Evolutionary conservation across 495 filamentous ascomycete genomes (phyloP).

Genomic region (Ascobolus immersus): DNA sequence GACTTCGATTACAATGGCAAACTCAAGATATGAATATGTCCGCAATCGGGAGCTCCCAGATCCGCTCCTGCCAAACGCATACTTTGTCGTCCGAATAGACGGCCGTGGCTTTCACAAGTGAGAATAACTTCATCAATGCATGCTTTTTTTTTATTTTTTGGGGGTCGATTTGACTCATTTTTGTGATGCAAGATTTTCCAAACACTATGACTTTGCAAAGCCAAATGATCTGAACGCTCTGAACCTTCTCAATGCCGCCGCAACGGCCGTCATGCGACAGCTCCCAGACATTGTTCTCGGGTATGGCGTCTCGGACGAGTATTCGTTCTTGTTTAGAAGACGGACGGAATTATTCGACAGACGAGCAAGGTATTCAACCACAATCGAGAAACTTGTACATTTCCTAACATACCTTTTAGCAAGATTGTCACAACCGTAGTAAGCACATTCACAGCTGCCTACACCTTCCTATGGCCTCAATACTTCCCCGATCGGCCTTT

Average conservation of each 20-base stretch:
- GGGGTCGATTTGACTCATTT: background rate
- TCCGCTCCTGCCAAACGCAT: conserved; percentile 61
- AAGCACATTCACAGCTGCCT: conserved; percentile 82
- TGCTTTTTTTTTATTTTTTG: background rate
- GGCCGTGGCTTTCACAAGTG: conserved; percentile 81
- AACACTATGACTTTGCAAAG: conserved; percentile 63
- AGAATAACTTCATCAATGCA: conserved; percentile 5
- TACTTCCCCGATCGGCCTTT: conserved; percentile 47
- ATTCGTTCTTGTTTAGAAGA: conserved; percentile 61
- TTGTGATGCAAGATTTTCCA: conserved; percentile 32
- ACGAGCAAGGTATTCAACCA: conserved; percentile 38
- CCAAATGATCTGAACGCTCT: conserved; percentile 76
- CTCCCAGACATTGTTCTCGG: conserved; percentile 63
- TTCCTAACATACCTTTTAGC: conserved; percentile 18
- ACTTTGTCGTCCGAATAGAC: conserved; percentile 80
- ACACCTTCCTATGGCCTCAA: conserved; percentile 51
- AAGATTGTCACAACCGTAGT: conserved; percentile 78
- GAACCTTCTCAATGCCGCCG: conserved; percentile 83
- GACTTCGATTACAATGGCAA: conserved; percentile 39
- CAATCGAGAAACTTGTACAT: too few relatives aligned
- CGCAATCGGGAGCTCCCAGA: conserved; percentile 65
- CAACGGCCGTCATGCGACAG: conserved; percentile 56
- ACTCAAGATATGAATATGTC: conserved; percentile 79
- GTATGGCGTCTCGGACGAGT: conserved; percentile 88
- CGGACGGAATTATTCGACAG: conserved; percentile 61